These are phyloP conservation scores for Phytophthora brassicae DNA, from an alignment of 352 stramenopile species.

Conservation along the genomic window DNA sequence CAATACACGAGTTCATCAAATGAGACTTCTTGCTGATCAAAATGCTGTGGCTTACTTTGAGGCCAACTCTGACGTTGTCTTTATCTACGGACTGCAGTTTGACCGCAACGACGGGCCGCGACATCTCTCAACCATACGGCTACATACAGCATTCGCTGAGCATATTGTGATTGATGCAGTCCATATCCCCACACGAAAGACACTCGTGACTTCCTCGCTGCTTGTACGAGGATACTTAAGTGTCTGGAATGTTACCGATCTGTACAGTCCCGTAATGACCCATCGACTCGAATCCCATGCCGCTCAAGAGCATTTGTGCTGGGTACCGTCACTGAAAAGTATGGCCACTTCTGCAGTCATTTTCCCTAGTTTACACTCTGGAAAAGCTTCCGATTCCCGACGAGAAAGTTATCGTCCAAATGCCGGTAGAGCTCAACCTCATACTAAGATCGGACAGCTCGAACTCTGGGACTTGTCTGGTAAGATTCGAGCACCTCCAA, in stretches of 20 bases:
- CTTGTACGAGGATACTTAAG: constrained; percentile 55
- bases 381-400: constrained; percentile 12
- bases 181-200: constrained; percentile 45
- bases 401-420: constrained; percentile 39
- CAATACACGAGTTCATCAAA: constrained; percentile 50
- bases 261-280: constrained; percentile 59
- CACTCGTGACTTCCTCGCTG: constrained; percentile 63
- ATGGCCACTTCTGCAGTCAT: constrained; percentile 54
- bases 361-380: constrained; percentile 34
- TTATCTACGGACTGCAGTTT: constrained; percentile 64
- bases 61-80: constrained; percentile 62
- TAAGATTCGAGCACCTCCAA: constrained; percentile 23
- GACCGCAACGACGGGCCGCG: constrained; percentile 58
- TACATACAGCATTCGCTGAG: constrained; percentile 79
- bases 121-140: constrained; percentile 63
- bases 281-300: constrained; percentile 57
- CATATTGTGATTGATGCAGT: constrained; percentile 60
- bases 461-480: constrained; percentile 58
- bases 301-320: constrained; percentile 61
- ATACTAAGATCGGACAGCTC: constrained; percentile 60
- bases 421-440: constrained; percentile 22
- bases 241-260: constrained; percentile 55
- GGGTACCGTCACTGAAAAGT: constrained; percentile 52
- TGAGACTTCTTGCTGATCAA: constrained; percentile 48
- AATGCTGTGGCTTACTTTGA: constrained; percentile 76